Conservation (phyloP, 805 yeast species). For the Saccharomycopsis sp. region DNA sequence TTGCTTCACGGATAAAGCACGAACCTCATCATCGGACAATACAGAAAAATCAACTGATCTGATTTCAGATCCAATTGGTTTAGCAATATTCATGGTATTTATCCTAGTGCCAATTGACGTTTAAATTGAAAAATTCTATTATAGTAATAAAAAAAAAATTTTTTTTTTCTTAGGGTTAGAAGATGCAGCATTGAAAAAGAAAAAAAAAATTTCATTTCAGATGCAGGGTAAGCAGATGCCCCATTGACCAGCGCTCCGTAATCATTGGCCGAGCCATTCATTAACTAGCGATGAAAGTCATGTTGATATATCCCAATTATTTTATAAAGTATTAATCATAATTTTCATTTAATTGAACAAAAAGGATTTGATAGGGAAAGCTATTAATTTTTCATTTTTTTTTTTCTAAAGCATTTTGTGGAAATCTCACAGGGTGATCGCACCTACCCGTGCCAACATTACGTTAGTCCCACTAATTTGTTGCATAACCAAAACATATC, state of each 20-base stretch:
- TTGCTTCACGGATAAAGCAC: conserved; percentile 87
- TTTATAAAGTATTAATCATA: neutral
- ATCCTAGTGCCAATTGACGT: no score
- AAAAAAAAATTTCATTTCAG: neutral
- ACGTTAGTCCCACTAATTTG: no score
- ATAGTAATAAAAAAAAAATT: neutral
- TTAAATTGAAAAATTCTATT: no score
- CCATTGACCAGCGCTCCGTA: neutral
- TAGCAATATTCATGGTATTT: conserved; percentile 84
- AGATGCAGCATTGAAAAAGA: no score
- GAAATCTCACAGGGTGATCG: neutral
- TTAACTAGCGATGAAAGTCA: neutral
- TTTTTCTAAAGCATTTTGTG: neutral
- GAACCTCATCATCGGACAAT: conserved; percentile 72
- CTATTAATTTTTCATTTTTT: conserved; percentile 2
- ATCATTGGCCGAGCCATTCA: neutral
- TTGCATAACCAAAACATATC: neutral
- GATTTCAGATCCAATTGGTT: conserved; percentile 94
- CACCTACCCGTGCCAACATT: no score
- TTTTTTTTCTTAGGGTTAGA: neutral
- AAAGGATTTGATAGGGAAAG: neutral
- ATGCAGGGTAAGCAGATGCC: neutral
- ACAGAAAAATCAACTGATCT: conserved; percentile 88
- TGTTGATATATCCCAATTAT: no score
- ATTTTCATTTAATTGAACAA: neutral